Conservation (phyloP, 345 rosid genomes). For the Eucalyptus cloeziana region DNA sequence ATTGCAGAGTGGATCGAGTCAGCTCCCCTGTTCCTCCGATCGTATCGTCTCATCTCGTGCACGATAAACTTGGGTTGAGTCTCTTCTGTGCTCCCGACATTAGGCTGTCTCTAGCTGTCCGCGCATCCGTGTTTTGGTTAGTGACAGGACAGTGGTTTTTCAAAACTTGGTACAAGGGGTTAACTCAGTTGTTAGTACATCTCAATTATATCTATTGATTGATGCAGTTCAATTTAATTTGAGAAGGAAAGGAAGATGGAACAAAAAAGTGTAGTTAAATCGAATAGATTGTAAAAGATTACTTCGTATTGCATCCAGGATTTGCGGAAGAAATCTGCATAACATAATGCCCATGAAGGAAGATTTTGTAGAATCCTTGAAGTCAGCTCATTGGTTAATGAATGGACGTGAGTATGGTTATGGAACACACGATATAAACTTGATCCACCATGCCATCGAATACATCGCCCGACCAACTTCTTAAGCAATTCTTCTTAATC, state of each 20-base stretch:
- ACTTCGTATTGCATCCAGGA: not conserved
- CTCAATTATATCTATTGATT: not conserved
- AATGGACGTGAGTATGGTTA: not conserved
- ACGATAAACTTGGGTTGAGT: not conserved
- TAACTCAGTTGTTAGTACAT: not conserved
- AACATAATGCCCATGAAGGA: not conserved
- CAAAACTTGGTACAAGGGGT: not conserved
- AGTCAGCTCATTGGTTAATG: not conserved
- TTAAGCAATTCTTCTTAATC: not conserved
- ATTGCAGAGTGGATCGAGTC: not conserved
- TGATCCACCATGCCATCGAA: not conserved
- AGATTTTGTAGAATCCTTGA: not conserved
- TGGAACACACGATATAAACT: not conserved
- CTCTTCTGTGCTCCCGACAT: not conserved
- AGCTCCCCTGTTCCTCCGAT: not conserved
- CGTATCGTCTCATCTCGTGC: not conserved
- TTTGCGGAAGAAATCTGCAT: not conserved
- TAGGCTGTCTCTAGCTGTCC: not conserved
- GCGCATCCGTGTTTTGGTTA: not conserved
- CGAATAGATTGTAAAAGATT: not conserved
- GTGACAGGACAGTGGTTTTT: not conserved
- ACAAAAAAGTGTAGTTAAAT: too few relatives aligned
- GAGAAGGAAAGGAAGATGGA: not conserved
- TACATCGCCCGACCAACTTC: not conserved
- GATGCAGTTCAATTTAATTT: not conserved